Conservation (phyloP, 768 basidiomycete species). For the Nidula microcarpa region DNA sequence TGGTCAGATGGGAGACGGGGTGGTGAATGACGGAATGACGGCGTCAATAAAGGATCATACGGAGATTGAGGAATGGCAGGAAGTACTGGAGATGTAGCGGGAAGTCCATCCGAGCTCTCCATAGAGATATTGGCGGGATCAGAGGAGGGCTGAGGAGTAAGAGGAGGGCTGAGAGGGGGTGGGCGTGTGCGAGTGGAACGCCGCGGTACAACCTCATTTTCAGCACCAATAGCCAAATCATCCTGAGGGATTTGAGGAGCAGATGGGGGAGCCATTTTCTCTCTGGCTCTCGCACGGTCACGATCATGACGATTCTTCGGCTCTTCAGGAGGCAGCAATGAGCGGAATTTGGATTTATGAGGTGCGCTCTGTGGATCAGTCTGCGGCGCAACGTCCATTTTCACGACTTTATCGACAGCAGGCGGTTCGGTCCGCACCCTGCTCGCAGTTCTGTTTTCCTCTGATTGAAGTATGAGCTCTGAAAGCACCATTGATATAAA, state of each 20-base stretch:
- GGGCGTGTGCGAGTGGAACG: neutral
- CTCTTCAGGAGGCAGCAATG: conserved; percentile 20
- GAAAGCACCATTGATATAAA: conserved; percentile 1
- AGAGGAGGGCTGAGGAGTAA: conserved; percentile 27
- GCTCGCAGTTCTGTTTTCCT: conserved; percentile 49
- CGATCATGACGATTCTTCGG: conserved; percentile 9
- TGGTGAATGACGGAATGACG: conserved; percentile 76
- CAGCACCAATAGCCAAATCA: conserved; percentile 15
- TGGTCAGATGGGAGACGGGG: conserved; percentile 73
- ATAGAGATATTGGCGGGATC: conserved; percentile 15
- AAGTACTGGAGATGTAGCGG: conserved; percentile 21
- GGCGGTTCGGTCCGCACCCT: conserved; percentile 30
- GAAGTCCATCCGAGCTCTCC: conserved; percentile 15
- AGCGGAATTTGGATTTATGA: conserved; percentile 44
- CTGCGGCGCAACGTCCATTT: conserved; percentile 37
- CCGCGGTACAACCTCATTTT: conserved; percentile 3
- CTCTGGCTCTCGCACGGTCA: conserved; percentile 15
- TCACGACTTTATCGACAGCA: conserved; percentile 34
- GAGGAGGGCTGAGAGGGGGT: conserved; percentile 13
- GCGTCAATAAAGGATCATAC: conserved; percentile 71
- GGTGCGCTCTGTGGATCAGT: conserved; percentile 25
- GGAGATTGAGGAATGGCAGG: conserved; percentile 61
- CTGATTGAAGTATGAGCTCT: conserved; percentile 26
- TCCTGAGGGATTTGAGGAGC: conserved; percentile 18
- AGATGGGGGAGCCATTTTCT: conserved; percentile 10